Base-by-base conservation (phyloP, 345 rosid genomes). In the Pugionium cornutum region DNA sequence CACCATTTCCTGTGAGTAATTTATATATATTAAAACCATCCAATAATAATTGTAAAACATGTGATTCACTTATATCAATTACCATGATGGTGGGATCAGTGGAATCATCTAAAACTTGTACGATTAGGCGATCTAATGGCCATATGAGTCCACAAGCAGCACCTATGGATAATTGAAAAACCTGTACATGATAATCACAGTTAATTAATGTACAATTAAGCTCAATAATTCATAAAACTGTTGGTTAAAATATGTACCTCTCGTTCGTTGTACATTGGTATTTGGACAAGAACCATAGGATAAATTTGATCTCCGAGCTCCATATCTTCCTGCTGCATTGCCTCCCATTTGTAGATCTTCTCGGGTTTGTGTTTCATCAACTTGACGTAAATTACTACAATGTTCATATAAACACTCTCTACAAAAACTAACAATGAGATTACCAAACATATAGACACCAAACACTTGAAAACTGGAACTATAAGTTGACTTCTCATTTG, bases 41-140 rank as follows among this genome's bases (percentile, higher is more conserved):
- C 6, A 37, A 37, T 2, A 4, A 4, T 6, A 37, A 37, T 37
- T 37, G 5, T 37, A 1, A 7, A 37, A 37, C 18, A 18, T 18
- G 18, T 18, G 18, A 18, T 18, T 18, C 18, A 18, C 18, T 18
- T 18, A 18, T 18, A 18, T 18, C 1, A 58, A 26, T 33, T 34
- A 71, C 89, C 84, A 83, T 85, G 50, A 81, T 78, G 31, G 77
- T 29, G 28, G 83, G 83, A 74, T 83, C 82, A 27, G 87, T 85
- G 41, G 90, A 85, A 39, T 85, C 90, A 52, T 85, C 90, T 47
- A 85, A 78, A 44, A 85, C 85, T 78, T 85, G 90, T 51, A 85
- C 61, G 49, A 85, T 76, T 54, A 85, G 66, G 36, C 84, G 63
- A 48, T 85, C 78, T 35, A 72, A 58, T 31, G 87, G 90, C 87